Evolutionary conservation across 192 early-diverging fungal species (phyloP), one percentile per base, ranked within the genome.

Genomic region (Linderina pennispora): DNA sequence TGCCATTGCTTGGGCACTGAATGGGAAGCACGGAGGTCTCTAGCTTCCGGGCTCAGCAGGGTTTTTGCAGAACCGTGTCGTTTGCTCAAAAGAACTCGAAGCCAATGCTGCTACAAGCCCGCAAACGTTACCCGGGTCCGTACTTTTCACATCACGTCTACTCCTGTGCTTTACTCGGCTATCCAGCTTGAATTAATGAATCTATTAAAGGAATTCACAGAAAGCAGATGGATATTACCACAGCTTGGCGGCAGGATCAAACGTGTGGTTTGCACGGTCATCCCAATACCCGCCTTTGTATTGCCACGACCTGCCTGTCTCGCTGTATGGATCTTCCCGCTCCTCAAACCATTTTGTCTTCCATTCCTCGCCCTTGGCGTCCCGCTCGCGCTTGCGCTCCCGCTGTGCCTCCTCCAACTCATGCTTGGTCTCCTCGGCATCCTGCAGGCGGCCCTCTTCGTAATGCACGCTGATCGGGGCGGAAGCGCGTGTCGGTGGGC

Each of bases 381-480:
- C 91, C 53, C 91, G 78, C 10, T 70, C 47, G 53, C 88, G 87
- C 37, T 90, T 75, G 28, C 77, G 75, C 1, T 85, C 89, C 5
- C 94, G 77, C 74, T 98, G 94, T 31, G 80, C 85, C 56, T 92
- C 87, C 50, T 98, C 94, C 19, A 98, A 77, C 33, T 87, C 65
- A 42, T 73, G 66, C 63, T 98, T 98, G 43, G 90, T 84, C 11
- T 40, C 47, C 63, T 98, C 92, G 4, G 94, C 92, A 33, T 83
- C 83, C 21, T 86, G 85, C 0, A 85, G 69, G 2, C 62, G 55
- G 11, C 94, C 94, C 55, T 84, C 62, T 66, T 97, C 94, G 65
- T 90, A n/a, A 94, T 46, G 91, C 62, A 16, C 85, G 67, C 75
- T 98, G 95, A 67, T 98, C 95, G 21, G 91, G 83, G n/a, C 95